These are phyloP conservation scores for Phalaenopsis aphrodite DNA, from an alignment of 106 monocot genomes.

Conservation along the genomic window DNA sequence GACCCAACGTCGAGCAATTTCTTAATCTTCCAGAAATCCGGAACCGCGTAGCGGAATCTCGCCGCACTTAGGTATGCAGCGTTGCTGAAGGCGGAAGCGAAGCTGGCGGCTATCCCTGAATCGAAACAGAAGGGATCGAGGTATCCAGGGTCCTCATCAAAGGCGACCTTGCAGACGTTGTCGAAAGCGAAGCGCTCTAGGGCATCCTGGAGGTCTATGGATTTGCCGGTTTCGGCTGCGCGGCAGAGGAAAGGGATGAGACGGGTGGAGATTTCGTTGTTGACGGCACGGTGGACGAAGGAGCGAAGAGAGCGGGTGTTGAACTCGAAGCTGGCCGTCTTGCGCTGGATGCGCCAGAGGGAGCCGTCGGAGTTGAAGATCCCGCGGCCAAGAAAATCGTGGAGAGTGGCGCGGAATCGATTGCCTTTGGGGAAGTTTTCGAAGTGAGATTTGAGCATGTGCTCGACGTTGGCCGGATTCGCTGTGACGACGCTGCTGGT, in stretches of 20 bases:
- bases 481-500: constrained; percentile 13
- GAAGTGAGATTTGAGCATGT: constrained; percentile 20
- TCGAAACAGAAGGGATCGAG: neutral
- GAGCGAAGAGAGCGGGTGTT: constrained; percentile 19
- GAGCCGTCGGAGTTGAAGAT: constrained; percentile 28
- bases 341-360: constrained; percentile 19
- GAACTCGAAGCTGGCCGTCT: constrained; percentile 28
- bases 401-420: neutral
- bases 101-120: neutral
- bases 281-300: constrained; percentile 10
- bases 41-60: constrained; percentile 24
- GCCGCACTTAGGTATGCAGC: constrained; percentile 20
- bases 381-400: constrained; percentile 23
- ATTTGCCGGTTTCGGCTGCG: neutral
- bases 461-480: constrained; percentile 14
- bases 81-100: constrained; percentile 16
- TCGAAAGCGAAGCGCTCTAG: constrained; percentile 33
- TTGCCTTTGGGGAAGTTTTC: constrained; percentile 23
- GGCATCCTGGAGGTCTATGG: constrained; percentile 24
- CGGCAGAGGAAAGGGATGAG: constrained; percentile 15
- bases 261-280: constrained; percentile 13
- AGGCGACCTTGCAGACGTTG: constrained; percentile 27
- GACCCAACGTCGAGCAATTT: constrained; percentile 24
- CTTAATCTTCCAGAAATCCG: constrained; percentile 25
- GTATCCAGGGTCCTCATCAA: constrained; percentile 17